Percentiles rank a stretch among this genome's conserved stretches.
Evolutionary conservation across 2,329 filamentous ascomycete species (phyloP).

Genomic region (Alternaria ethzedia): DNA sequence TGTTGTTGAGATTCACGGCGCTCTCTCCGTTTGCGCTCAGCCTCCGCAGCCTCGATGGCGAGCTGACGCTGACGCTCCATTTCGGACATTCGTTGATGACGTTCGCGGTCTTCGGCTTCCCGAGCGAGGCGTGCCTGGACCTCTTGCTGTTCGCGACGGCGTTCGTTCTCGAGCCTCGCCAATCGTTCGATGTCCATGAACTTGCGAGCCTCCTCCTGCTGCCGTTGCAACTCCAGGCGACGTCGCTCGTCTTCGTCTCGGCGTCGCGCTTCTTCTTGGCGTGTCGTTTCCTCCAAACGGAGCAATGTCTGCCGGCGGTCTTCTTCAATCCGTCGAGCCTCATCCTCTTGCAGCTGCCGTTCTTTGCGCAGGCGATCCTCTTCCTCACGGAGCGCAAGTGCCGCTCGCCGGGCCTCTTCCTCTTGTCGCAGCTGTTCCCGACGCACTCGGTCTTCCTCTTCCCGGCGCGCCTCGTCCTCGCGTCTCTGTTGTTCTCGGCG

Average conservation of each 20-base stretch:
- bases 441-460: slow-evolving; percentile 34
- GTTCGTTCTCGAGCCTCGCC: slow-evolving; percentile 36
- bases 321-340: slow-evolving; percentile 8
- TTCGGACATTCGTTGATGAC: slow-evolving; percentile 33
- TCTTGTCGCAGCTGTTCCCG: slow-evolving; percentile 28
- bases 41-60: slow-evolving; percentile 25
- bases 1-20: slow-evolving; percentile 36
- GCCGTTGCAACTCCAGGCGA: slow-evolving; percentile 31
- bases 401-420: slow-evolving; percentile 26
- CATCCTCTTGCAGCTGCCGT: slow-evolving; percentile 25
- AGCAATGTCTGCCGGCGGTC: slow-evolving; percentile 4
- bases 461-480: slow-evolving; percentile 30
- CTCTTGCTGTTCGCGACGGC: slow-evolving; percentile 35
- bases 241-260: slow-evolving; percentile 22
- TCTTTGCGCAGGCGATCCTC: slow-evolving; percentile 35
- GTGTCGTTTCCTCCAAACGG: slow-evolving; percentile 5
- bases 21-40: slow-evolving; percentile 32
- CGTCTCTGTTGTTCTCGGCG: slow-evolving; percentile 26
- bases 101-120: slow-evolving; percentile 38
- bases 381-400: slow-evolving; percentile 33
- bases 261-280: slow-evolving; percentile 19
- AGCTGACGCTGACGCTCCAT: slow-evolving; percentile 38
- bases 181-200: slow-evolving; percentile 37
- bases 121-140: slow-evolving; percentile 35
- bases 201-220: slow-evolving; percentile 37